Percentiles rank a stretch among this genome's conserved stretches.
Evolutionary conservation across 257 asterid genomes (phyloP).

Genomic region (Nicotiana noctiflora): DNA sequence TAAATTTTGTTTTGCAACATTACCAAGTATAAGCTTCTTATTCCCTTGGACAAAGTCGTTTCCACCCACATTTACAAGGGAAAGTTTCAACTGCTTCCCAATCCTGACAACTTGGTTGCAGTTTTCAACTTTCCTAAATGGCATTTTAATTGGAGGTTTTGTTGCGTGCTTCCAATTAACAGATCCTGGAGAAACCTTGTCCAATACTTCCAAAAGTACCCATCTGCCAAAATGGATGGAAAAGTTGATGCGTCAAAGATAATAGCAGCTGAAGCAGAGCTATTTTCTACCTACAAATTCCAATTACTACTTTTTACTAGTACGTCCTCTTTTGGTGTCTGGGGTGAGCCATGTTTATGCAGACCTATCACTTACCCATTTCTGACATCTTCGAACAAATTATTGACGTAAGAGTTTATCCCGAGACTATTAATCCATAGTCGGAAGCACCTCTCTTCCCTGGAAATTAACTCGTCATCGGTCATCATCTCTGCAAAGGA

Average conservation of each 20-base stretch:
- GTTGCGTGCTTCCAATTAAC: conserved; percentile 90
- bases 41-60: conserved; percentile 96
- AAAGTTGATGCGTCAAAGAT: neutral
- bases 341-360: neutral
- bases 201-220: conserved; percentile 82
- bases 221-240: conserved; percentile 42
- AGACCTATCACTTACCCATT: conserved; percentile 58
- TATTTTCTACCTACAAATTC: neutral
- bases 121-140: conserved; percentile 88
- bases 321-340: neutral
- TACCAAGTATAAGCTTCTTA: conserved; percentile 95
- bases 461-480: conserved; percentile 80
- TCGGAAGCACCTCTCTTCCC: conserved; percentile 98
- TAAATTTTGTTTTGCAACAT: conserved; percentile 14
- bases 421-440: conserved; percentile 98
- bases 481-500: conserved; percentile 97
- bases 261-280: neutral
- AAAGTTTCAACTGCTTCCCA: conserved; percentile 77
- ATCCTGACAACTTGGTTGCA: conserved; percentile 87
- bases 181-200: conserved; percentile 72
- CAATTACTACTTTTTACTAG: neutral
- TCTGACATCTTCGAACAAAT: conserved; percentile 91
- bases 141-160: conserved; percentile 96
- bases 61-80: conserved; percentile 93
- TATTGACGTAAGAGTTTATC: conserved; percentile 67